Percentiles rank a stretch among this genome's conserved stretches.
Evolutionary conservation across 352 stramenopile species (phyloP).

Genomic region (Blastocystis sp.): DNA sequence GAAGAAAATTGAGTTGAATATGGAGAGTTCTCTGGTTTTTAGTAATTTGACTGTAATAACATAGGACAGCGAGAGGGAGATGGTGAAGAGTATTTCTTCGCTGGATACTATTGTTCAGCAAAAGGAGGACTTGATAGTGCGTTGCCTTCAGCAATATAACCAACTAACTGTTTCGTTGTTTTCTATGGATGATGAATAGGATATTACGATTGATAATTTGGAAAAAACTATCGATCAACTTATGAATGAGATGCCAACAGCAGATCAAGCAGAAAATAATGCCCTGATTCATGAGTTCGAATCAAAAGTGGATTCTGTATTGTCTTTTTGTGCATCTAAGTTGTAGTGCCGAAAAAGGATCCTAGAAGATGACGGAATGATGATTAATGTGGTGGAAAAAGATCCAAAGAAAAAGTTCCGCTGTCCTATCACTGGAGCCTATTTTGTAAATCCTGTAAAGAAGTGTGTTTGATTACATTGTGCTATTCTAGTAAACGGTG

Average conservation of each 20-base stretch:
- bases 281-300: not conserved
- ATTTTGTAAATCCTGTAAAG: constrained; percentile 21
- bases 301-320: not conserved
- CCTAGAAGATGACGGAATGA: not conserved
- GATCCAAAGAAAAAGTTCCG: not conserved
- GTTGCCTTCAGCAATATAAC: constrained; percentile 1
- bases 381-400: not conserved
- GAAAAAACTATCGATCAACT: not conserved
- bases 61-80: not conserved
- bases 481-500: not conserved
- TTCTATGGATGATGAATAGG: not conserved
- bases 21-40: not conserved
- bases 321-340: not conserved
- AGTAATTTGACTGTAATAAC: not conserved
- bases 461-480: not conserved
- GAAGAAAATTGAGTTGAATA: constrained; percentile 18
- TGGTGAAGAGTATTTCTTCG: not conserved
- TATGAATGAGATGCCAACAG: not conserved
- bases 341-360: not conserved
- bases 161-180: not conserved
- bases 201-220: not conserved
- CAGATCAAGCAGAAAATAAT: not conserved
- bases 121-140: not conserved
- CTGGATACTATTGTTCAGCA: not conserved
- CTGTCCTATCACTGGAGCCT: constrained; percentile 8